Base-by-base conservation (phyloP, 2,329 filamentous ascomycete genomes). In the Fusarium falciforme region DNA sequence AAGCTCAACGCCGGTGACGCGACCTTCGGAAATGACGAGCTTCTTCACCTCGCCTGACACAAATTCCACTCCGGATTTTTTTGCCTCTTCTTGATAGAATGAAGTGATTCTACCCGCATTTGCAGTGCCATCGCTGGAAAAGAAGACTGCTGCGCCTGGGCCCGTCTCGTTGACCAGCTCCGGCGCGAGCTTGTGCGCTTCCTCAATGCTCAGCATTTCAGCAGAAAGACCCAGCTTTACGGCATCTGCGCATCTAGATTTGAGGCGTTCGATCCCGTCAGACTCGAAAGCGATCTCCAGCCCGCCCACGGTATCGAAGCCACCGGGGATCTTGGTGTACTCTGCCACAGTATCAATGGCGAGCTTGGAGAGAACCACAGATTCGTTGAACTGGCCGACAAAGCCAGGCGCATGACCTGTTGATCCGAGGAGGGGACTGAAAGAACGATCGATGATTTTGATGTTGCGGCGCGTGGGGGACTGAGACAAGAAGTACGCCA, bases 351-450 rank as follows among this genome's bases (percentile, higher is more conserved):
- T 75, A 5, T 75, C 68, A 35, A 78, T 63, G 3, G 76, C 76
- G 2, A 78, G 70, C 5, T 60, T 74, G 5, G 76, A 76, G 16
- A 78, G 72, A 0, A 77, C 31, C 1, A 72, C 49, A 0, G 76
- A 78, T 6, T 78, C 76, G 10, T 78, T 78, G 55, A 74, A 78
- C 6, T 78, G 76, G 1, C 76, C 76, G 4, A 78, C 40, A 10
- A 78, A 77, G 0, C 76, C 76, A 0, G 76, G 76, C 0, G 76
- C 76, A 3, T 74, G 71, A 0, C 76, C 75, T 1, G 73, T 78
- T 7, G 76, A 78, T 1, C 76, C 76, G 0, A 76, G 64, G 0
- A 76, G 44, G 0, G 33, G 20, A 0, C 12, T 49, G 16, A 76
- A 64, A 2, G 71, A 78, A 4, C 76, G 71, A 5, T 78, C 76